Evolutionary conservation across 306 rosid genomes (phyloP).

Genomic region (Heteromeles arbutifolia): DNA sequence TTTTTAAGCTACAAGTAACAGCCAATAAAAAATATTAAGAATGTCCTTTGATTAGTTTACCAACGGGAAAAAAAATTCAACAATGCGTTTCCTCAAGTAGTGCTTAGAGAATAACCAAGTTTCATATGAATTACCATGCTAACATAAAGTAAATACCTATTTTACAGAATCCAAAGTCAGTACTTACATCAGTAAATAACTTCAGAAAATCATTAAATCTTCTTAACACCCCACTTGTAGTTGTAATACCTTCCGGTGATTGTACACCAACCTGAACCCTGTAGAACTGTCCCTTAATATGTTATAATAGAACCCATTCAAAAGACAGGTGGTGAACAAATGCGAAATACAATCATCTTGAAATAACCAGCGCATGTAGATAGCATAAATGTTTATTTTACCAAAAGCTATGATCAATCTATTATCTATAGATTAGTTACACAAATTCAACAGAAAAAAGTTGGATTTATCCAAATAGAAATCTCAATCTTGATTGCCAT

Average conservation of each 20-base stretch:
- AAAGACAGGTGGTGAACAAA: conserved; percentile 14
- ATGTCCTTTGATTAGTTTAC: conserved; percentile 18
- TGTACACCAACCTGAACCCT: conserved; percentile 96
- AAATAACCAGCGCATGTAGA: neutral
- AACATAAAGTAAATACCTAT: neutral
- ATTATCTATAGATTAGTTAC: neutral
- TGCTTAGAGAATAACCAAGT: neutral
- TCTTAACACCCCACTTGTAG: conserved; percentile 58
- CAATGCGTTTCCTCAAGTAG: neutral
- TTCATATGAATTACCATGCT: conserved; percentile 4
- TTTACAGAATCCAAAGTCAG: conserved; percentile 6
- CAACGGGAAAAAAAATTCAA: conserved; percentile 6
- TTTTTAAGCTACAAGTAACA: conserved; percentile 59
- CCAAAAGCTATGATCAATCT: neutral
- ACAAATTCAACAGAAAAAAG: neutral
- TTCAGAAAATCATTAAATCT: conserved; percentile 93
- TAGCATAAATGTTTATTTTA: neutral
- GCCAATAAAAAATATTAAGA: conserved; percentile 7
- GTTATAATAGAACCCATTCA: conserved; percentile 41
- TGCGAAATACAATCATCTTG: conserved; percentile 5
- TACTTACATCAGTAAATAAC: conserved; percentile 74
- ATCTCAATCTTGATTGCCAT: neutral
- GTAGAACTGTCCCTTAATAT: conserved; percentile 88
- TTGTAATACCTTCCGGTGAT: conserved; percentile 79
- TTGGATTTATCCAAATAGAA: neutral